A percentile compares a stretch with the other conserved stretches of the same genome.
Evolutionary conservation across 2,329 filamentous ascomycete genomes (phyloP).

Genomic region (Grosmannia penicillata): DNA sequence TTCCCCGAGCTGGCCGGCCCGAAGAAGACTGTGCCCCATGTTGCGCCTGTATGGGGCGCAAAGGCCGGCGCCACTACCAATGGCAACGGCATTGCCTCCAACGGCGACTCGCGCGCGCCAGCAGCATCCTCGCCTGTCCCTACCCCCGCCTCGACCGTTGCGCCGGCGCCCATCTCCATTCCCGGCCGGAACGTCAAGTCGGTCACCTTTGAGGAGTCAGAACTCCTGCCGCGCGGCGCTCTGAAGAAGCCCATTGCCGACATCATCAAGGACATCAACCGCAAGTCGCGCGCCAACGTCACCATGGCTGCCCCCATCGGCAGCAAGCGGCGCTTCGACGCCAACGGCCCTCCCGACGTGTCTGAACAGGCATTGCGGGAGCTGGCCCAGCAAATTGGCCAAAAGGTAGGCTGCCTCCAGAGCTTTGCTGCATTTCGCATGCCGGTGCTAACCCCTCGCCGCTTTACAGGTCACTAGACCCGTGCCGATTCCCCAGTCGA

Average conservation of each 20-base stretch:
- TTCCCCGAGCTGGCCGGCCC: slow-evolving; percentile 78
- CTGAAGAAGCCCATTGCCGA: slow-evolving; percentile 77
- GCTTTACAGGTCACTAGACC: slow-evolving; percentile 35
- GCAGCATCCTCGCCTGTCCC: slow-evolving; percentile 40
- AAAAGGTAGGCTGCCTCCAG: slow-evolving; percentile 40
- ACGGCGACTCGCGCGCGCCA: slow-evolving; percentile 43
- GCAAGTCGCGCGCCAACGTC: slow-evolving; percentile 75
- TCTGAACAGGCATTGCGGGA: slow-evolving; percentile 83
- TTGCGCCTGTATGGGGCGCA: slow-evolving; percentile 63
- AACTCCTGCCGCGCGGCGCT: slow-evolving; percentile 62
- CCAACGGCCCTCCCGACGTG: slow-evolving; percentile 67
- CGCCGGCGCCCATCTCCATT: slow-evolving; percentile 50
- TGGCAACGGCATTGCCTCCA: slow-evolving; percentile 30
- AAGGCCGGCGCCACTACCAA: slow-evolving; percentile 42
- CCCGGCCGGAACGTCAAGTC: slow-evolving; percentile 72
- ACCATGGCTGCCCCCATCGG: slow-evolving; percentile 60
- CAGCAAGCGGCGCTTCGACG: slow-evolving; percentile 67
- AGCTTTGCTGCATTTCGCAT: background rate
- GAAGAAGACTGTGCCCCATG: slow-evolving; percentile 50
- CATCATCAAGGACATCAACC: slow-evolving; percentile 82
- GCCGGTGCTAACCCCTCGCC: slow-evolving; percentile 21
- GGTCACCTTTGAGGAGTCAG: slow-evolving; percentile 57
- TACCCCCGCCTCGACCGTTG: slow-evolving; percentile 24
- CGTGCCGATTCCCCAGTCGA: slow-evolving; percentile 68
- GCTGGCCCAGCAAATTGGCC: slow-evolving; percentile 73